Percentiles rank a stretch among this genome's conserved stretches.
phyloP scores from a whole-genome alignment of 495 filamentous ascomycete genomes.

The Opeltia flavorubescens region DNA sequence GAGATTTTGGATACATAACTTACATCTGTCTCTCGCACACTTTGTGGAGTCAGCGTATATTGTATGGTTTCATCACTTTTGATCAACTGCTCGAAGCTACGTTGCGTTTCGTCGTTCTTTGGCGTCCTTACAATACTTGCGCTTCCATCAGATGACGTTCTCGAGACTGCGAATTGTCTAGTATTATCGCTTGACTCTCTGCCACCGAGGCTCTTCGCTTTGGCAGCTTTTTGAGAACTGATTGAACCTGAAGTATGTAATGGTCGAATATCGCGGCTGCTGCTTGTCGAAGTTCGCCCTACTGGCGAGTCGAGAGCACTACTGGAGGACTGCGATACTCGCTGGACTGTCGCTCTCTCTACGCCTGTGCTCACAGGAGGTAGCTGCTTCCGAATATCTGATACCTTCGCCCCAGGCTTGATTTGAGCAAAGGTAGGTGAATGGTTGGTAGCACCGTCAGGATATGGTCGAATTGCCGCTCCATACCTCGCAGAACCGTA shows the following conservation, averaged over 20 bases:
- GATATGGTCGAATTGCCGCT: no score
- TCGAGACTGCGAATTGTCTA: constrained; percentile 23
- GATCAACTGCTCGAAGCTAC: constrained; percentile 73
- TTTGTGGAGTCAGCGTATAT: constrained; percentile 83
- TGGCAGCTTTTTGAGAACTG: constrained; percentile 37
- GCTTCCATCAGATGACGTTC: constrained; percentile 36
- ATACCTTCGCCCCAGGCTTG: not conserved
- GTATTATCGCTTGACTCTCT: constrained; percentile 28
- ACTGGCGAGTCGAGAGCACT: constrained; percentile 15
- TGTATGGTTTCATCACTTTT: constrained; percentile 83
- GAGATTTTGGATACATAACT: constrained; percentile 15
- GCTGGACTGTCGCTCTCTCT: constrained; percentile 39
- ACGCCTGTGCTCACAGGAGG: constrained; percentile 5
- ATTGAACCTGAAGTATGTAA: constrained; percentile 37
- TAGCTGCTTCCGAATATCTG: constrained; percentile 8
- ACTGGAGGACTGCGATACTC: constrained; percentile 27
- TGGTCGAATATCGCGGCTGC: constrained; percentile 35
- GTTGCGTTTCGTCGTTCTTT: constrained; percentile 31
- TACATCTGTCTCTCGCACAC: constrained; percentile 75
- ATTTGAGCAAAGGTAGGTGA: not conserved
- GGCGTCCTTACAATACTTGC: constrained; percentile 19
- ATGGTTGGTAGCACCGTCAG: not conserved
- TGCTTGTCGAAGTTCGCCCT: constrained; percentile 31
- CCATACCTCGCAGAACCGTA: no score
- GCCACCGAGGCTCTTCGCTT: constrained; percentile 37